These are phyloP conservation scores for Wickerhamiella nectarea DNA, from an alignment of 805 yeast genomes.

Conservation along the genomic window DNA sequence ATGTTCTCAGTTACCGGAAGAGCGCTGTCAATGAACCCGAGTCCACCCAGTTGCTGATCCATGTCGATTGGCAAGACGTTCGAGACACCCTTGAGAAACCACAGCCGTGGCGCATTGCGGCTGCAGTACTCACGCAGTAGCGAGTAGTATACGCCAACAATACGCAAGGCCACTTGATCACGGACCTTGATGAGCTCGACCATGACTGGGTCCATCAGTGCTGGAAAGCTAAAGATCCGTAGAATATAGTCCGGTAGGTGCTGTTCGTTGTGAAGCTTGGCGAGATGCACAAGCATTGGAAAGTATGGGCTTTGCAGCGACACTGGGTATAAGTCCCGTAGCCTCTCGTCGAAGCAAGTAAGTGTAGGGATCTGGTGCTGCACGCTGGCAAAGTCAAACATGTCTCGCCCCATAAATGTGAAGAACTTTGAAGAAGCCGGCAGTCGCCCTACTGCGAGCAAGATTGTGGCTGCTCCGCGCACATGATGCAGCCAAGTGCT, in stretches of 20 bases:
- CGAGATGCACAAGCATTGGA: constrained; percentile 74
- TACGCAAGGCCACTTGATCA: constrained; percentile 76
- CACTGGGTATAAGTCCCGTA: constrained; percentile 77
- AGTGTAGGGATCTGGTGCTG: constrained; percentile 32
- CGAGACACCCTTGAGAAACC: constrained; percentile 89
- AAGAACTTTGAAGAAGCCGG: constrained; percentile 53
- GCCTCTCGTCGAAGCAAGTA: constrained; percentile 69
- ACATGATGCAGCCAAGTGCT: constrained; percentile 96
- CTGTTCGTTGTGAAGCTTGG: constrained; percentile 62
- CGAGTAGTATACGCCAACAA: constrained; percentile 79
- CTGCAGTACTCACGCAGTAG: constrained; percentile 67
- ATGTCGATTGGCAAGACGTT: constrained; percentile 83
- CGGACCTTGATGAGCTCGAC: constrained; percentile 68
- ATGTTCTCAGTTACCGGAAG: constrained; percentile 24
- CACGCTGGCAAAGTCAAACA: constrained; percentile 63
- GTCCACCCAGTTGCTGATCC: constrained; percentile 64
- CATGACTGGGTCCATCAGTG: constrained; percentile 69
- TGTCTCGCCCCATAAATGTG: constrained; percentile 67
- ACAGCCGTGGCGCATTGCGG: constrained; percentile 77
- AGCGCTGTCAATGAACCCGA: constrained; percentile 31
- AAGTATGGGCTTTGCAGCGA: constrained; percentile 71
- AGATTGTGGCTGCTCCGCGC: constrained; percentile 89
- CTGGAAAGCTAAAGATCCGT: constrained; percentile 86
- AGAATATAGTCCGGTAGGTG: constrained; percentile 75
- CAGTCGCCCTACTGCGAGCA: constrained; percentile 93